Evolutionary conservation across 305 asterid species (phyloP).

Genomic region (Fraxinus ornus): DNA sequence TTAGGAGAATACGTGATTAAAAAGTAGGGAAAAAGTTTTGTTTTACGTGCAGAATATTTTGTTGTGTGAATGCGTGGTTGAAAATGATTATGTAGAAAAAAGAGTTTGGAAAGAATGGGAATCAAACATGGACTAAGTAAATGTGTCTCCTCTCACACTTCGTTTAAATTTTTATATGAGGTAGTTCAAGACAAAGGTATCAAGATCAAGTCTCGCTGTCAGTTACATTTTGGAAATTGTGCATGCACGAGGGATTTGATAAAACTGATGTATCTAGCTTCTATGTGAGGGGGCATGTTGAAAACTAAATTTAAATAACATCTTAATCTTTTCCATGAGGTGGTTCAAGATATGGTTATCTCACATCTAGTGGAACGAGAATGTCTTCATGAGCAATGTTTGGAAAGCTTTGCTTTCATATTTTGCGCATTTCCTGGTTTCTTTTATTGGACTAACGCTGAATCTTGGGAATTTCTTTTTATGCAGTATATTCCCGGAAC

Average conservation of each 20-base stretch:
- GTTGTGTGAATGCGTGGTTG: too few relatives aligned
- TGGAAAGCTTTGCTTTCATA: neutral
- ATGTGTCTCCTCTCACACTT: too few relatives aligned
- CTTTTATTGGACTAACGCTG: neutral
- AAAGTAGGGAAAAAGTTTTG: too few relatives aligned
- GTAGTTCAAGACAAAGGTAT: neutral
- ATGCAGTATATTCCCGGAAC: slow-evolving; percentile 60
- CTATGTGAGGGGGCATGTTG: neutral
- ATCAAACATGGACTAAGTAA: neutral
- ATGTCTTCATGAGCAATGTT: neutral
- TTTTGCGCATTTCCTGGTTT: slow-evolving; percentile 2
- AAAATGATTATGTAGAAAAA: too few relatives aligned
- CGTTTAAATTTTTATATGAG: neutral
- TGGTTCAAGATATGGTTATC: neutral
- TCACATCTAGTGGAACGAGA: neutral
- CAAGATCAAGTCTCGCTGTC: neutral
- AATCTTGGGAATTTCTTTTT: neutral
- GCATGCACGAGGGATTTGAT: neutral
- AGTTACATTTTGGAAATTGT: neutral
- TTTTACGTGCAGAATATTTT: too few relatives aligned
- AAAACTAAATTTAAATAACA: neutral
- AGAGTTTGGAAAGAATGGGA: too few relatives aligned
- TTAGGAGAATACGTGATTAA: too few relatives aligned
- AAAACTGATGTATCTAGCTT: neutral
- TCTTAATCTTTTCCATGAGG: neutral